Evolutionary conservation across 805 yeast genomes (phyloP).

Genomic region (Yamadazyma akitaensis): DNA sequence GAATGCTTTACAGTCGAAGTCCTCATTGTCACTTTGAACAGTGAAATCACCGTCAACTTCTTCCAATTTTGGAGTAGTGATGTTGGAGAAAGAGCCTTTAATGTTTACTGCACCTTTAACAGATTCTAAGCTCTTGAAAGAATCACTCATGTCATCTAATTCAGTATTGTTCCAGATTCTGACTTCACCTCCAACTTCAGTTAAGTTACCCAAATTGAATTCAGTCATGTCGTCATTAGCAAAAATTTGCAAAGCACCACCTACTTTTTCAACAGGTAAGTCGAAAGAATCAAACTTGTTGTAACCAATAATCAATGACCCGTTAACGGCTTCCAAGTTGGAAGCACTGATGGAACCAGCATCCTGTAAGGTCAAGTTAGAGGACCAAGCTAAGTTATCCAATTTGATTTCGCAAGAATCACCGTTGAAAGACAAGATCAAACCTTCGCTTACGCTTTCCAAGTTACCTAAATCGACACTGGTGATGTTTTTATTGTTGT

Average conservation of each 20-base stretch:
- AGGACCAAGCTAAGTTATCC: constrained; percentile 38
- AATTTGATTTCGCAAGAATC: constrained; percentile 32
- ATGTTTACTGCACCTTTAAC: constrained; percentile 41
- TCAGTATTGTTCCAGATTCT: constrained; percentile 39
- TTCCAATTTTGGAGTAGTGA: constrained; percentile 34
- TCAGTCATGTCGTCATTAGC: constrained; percentile 41
- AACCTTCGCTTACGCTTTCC: constrained; percentile 30
- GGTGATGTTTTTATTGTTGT: constrained; percentile 44
- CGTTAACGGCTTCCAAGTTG: constrained; percentile 38
- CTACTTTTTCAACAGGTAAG: constrained; percentile 33
- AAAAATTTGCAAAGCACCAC: constrained; percentile 38
- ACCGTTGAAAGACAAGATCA: constrained; percentile 40
- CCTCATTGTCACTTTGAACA: constrained; percentile 31
- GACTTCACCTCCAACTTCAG: constrained; percentile 40
- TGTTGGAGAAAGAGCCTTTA: constrained; percentile 36
- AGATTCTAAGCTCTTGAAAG: constrained; percentile 27
- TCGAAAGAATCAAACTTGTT: constrained; percentile 33
- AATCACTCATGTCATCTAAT: constrained; percentile 28
- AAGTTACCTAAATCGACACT: constrained; percentile 31
- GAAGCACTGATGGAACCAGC: constrained; percentile 27
- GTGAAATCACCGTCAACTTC: constrained; percentile 43
- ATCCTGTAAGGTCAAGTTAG: constrained; percentile 44
- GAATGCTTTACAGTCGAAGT: constrained; percentile 36
- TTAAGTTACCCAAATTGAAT: constrained; percentile 26
- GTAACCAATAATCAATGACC: constrained; percentile 38